These are phyloP conservation scores for Eucalyptus albens DNA, from an alignment of 345 rosid species.

Conservation along the genomic window DNA sequence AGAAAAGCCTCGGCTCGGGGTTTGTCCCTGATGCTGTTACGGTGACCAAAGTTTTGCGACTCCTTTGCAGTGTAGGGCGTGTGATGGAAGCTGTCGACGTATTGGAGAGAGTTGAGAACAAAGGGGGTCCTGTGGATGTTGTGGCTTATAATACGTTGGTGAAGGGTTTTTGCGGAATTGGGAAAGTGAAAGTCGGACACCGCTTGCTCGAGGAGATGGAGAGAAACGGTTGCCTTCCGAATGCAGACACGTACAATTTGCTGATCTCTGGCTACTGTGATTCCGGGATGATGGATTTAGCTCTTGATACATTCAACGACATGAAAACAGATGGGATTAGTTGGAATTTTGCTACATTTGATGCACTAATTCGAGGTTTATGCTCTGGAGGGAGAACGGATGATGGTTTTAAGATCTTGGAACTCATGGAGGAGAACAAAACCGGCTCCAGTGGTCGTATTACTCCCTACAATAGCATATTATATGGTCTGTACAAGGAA, in stretches of 20 bases:
- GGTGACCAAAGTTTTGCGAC: slow-evolving; percentile 53
- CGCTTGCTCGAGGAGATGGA: slow-evolving; percentile 69
- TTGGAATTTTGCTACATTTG: slow-evolving; percentile 52
- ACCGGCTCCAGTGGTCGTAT: slow-evolving; percentile 10
- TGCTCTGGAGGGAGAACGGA: slow-evolving; percentile 36
- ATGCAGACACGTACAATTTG: slow-evolving; percentile 53
- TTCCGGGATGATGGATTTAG: slow-evolving; percentile 41
- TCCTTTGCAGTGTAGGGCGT: slow-evolving; percentile 56
- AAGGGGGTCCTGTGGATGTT: slow-evolving; percentile 49
- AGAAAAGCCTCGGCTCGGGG: slow-evolving; percentile 61
- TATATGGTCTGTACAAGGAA: slow-evolving; percentile 60
- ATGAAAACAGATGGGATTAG: slow-evolving; percentile 68
- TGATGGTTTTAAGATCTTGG: slow-evolving; percentile 60
- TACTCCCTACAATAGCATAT: slow-evolving; percentile 51
- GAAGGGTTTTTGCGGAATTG: slow-evolving; percentile 47
- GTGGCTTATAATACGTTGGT: slow-evolving; percentile 68
- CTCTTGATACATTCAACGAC: slow-evolving; percentile 54
- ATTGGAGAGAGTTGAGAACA: slow-evolving; percentile 57
- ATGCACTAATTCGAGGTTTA: slow-evolving; percentile 44
- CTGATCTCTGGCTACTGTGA: slow-evolving; percentile 58
- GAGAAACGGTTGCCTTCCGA: slow-evolving; percentile 65
- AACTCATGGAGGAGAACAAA: slow-evolving; percentile 56
- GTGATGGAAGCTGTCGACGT: slow-evolving; percentile 61
- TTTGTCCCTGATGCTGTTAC: slow-evolving; percentile 57
- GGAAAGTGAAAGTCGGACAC: slow-evolving; percentile 48